A percentile compares a stretch with the other conserved stretches of the same genome.
Conservation (phyloP, 2,329 filamentous ascomycete species). For the Ophidiomyces ophidiicola region DNA sequence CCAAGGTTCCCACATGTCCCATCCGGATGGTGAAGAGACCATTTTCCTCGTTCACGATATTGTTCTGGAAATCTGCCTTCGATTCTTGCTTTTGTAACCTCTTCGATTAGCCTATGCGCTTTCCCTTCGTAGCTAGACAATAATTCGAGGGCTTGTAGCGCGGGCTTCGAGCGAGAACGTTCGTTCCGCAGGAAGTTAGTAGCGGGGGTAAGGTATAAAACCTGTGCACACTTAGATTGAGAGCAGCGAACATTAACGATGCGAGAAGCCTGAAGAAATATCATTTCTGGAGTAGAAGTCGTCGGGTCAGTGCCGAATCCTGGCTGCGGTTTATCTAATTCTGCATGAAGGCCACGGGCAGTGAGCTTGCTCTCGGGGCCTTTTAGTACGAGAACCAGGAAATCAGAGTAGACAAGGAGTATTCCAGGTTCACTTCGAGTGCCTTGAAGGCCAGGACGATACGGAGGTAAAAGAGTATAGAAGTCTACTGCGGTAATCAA, state of each 20-base stretch:
- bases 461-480: slow-evolving; percentile 63
- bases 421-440: slow-evolving; percentile 47
- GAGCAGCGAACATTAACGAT: slow-evolving; percentile 60
- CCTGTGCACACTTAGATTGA: slow-evolving; percentile 30
- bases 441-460: slow-evolving; percentile 37
- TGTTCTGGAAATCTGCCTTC: slow-evolving; percentile 71
- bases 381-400: slow-evolving; percentile 64
- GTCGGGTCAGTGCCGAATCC: slow-evolving; percentile 30
- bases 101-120: slow-evolving; percentile 65
- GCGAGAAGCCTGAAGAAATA: slow-evolving; percentile 60
- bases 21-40: slow-evolving; percentile 62
- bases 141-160: slow-evolving; percentile 57
- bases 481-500: slow-evolving; percentile 73
- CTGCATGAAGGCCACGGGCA: slow-evolving; percentile 66
- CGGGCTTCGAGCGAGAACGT: slow-evolving; percentile 13
- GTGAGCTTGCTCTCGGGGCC: slow-evolving; percentile 49
- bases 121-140: slow-evolving; percentile 67
- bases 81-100: slow-evolving; percentile 72
- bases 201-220: slow-evolving; percentile 28
- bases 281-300: slow-evolving; percentile 45
- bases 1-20: slow-evolving; percentile 46
- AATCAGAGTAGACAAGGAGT: slow-evolving; percentile 74
- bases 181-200: slow-evolving; percentile 14
- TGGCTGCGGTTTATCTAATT: slow-evolving; percentile 60
- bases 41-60: slow-evolving; percentile 70